Evolutionary conservation across 2,329 filamentous ascomycete genomes (phyloP).

Genomic region (Microdochium nivale): DNA sequence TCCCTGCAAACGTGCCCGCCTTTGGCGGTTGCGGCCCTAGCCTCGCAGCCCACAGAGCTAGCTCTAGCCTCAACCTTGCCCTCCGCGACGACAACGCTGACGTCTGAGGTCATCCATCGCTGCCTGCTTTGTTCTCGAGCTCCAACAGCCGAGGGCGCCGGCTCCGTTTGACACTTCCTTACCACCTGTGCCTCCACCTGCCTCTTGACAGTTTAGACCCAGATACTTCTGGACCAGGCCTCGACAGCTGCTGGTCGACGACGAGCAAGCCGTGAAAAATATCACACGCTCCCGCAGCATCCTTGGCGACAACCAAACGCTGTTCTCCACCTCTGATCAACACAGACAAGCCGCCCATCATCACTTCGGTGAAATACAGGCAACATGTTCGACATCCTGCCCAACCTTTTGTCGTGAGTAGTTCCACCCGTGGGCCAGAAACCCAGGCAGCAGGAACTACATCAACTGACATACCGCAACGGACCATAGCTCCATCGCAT

Average conservation of each 20-base stretch:
- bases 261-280: too few species aligned
- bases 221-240: too few species aligned
- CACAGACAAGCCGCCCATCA: too few species aligned
- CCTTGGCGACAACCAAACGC: neutral
- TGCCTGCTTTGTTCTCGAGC: neutral
- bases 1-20: neutral
- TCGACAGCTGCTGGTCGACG: too few species aligned
- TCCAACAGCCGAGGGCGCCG: too few species aligned
- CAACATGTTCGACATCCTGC: constrained; percentile 55
- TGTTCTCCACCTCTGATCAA: neutral
- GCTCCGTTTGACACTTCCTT: too few species aligned
- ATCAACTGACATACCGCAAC: neutral
- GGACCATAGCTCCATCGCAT: constrained; percentile 62
- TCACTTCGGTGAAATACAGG: constrained; percentile 4
- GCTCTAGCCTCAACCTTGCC: neutral
- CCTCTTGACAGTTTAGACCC: too few species aligned
- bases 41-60: neutral
- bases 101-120: neutral
- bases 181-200: too few species aligned
- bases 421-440: constrained; percentile 3
- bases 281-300: too few species aligned
- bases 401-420: constrained; percentile 55
- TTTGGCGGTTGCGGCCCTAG: neutral
- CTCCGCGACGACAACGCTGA: too few species aligned
- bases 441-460: neutral